phyloP scores from a whole-genome alignment of 192 early-diverging fungal genomes.

The Gonapodya prolifera region DNA sequence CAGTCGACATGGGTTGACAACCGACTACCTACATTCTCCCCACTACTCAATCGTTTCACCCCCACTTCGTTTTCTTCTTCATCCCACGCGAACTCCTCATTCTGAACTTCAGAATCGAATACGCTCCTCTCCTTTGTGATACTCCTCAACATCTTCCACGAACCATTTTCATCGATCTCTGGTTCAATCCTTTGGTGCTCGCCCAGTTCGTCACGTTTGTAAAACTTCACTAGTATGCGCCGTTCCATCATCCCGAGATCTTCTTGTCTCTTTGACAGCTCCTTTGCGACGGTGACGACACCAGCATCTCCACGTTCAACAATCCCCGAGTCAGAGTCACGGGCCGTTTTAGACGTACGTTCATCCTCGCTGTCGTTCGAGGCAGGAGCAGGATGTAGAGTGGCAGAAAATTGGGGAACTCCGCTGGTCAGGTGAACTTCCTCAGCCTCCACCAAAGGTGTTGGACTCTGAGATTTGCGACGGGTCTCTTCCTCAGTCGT shows the following conservation, averaged over 20 bases:
- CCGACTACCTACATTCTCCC: too few relatives aligned
- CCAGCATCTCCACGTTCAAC: background rate
- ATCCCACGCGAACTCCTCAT: background rate
- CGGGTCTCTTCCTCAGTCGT: background rate
- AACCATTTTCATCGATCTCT: background rate
- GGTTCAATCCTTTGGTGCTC: background rate
- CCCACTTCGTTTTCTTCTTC: too few relatives aligned
- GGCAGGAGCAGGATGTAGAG: background rate
- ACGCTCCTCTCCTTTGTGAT: background rate
- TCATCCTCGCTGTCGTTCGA: background rate
- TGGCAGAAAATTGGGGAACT: background rate
- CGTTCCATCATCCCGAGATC: slow-evolving; percentile 60
- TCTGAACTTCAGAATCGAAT: background rate
- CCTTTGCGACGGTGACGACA: slow-evolving; percentile 23
- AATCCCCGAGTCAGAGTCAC: background rate
- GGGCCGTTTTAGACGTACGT: background rate
- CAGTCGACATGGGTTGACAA: too few relatives aligned
- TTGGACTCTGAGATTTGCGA: background rate
- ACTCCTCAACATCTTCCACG: background rate
- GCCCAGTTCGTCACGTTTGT: background rate
- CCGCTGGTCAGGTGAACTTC: slow-evolving; percentile 2
- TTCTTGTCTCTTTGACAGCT: slow-evolving; percentile 43
- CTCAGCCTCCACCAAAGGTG: background rate
- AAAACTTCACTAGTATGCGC: slow-evolving; percentile 7
- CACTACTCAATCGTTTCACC: too few relatives aligned